Evolutionary conservation across 768 basidiomycete genomes (phyloP).

Genomic region (Termitomyces titanicus): DNA sequence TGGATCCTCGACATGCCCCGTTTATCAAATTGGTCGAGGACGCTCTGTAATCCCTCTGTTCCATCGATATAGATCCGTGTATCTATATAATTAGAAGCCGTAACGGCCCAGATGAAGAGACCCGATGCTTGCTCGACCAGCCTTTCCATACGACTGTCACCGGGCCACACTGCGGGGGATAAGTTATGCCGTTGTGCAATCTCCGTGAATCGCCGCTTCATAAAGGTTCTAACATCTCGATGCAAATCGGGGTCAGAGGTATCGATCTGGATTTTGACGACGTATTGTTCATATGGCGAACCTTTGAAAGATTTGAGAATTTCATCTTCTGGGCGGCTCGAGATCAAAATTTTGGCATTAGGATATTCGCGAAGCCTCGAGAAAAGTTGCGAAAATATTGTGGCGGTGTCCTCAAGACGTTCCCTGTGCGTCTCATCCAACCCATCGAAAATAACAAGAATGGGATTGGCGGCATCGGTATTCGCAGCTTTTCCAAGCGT

Average conservation of each 20-base stretch:
- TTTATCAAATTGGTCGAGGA: neutral
- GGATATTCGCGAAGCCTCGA: neutral
- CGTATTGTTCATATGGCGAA: neutral
- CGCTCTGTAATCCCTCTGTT: neutral
- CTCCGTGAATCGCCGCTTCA: neutral
- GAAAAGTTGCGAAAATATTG: slow-evolving; percentile 12
- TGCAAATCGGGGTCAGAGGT: slow-evolving; percentile 3
- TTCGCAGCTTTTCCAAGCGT: slow-evolving; percentile 2
- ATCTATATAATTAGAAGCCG: slow-evolving; percentile 8
- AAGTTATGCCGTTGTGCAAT: slow-evolving; percentile 8
- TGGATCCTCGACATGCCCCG: neutral
- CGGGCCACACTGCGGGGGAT: slow-evolving; percentile 6
- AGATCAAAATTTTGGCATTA: slow-evolving; percentile 16
- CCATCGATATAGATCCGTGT: neutral
- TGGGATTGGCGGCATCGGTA: slow-evolving; percentile 1
- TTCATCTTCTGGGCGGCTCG: slow-evolving; percentile 17
- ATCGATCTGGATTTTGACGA: slow-evolving; percentile 13
- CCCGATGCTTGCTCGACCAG: slow-evolving; percentile 7
- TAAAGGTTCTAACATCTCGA: slow-evolving; percentile 8
- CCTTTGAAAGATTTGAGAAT: slow-evolving; percentile 10
- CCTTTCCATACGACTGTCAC: slow-evolving; percentile 1
- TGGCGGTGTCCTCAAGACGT: slow-evolving; percentile 4
- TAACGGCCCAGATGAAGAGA: slow-evolving; percentile 15
- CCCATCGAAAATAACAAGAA: slow-evolving; percentile 16
- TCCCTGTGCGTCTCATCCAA: slow-evolving; percentile 15